Conservation (phyloP, 2,329 filamentous ascomycete species). For the Microcera coccophila region DNA sequence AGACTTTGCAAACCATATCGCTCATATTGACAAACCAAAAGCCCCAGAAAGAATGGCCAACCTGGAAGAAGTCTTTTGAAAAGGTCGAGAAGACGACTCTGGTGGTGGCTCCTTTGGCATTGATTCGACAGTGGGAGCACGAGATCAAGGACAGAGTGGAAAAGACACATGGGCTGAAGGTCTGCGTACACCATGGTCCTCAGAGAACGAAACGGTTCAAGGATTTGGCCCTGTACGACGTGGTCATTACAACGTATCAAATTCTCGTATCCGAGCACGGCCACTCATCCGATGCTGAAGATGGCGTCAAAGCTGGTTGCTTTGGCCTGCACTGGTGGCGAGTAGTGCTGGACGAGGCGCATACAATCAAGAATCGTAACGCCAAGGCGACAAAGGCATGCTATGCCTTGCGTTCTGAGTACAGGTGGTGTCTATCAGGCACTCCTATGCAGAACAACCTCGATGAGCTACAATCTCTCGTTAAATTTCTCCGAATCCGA, state of each 20-base stretch:
- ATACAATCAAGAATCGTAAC: slow-evolving; percentile 97
- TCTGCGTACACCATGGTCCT: slow-evolving; percentile 87
- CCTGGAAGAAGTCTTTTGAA: slow-evolving; percentile 65
- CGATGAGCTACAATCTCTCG: slow-evolving; percentile 89
- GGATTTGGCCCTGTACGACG: slow-evolving; percentile 80
- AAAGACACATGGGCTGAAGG: slow-evolving; percentile 65
- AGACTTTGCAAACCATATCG: slow-evolving; percentile 90
- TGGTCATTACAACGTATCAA: slow-evolving; percentile 96
- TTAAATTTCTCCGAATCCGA: slow-evolving; percentile 87
- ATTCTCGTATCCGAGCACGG: slow-evolving; percentile 89
- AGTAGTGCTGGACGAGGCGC: slow-evolving; percentile 91
- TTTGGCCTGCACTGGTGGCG: slow-evolving; percentile 95
- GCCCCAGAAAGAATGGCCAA: slow-evolving; percentile 53
- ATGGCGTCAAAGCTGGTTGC: slow-evolving; percentile 70
- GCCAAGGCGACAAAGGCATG: slow-evolving; percentile 93
- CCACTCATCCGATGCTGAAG: slow-evolving; percentile 57
- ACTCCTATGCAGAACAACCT: slow-evolving; percentile 98
- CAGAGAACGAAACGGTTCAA: slow-evolving; percentile 74
- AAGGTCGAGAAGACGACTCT: slow-evolving; percentile 74
- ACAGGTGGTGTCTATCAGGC: slow-evolving; percentile 92
- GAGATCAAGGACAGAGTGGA: slow-evolving; percentile 84
- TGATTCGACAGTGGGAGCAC: slow-evolving; percentile 96
- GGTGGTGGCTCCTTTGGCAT: slow-evolving; percentile 85
- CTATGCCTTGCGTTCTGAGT: slow-evolving; percentile 78
- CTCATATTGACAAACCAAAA: slow-evolving; percentile 80